Evolutionary conservation across 495 filamentous ascomycete species (phyloP).

Genomic region (Penicillium pulvis): DNA sequence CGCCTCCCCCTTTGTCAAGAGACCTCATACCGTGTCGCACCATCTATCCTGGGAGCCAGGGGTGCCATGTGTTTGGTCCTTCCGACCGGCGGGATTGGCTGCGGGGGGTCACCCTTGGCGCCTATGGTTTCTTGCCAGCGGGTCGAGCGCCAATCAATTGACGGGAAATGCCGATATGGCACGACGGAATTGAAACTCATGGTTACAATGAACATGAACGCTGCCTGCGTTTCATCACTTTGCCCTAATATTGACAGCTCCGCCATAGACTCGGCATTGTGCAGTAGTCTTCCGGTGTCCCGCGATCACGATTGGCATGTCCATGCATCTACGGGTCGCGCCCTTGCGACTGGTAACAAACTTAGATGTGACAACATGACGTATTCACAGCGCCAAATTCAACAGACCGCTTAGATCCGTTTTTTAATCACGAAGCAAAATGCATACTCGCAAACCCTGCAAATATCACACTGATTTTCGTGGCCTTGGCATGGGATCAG

Average conservation of each 20-base stretch:
- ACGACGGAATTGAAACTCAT: slow-evolving; percentile 12
- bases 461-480: not conserved
- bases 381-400: not conserved
- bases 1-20: slow-evolving; percentile 2
- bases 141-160: slow-evolving; percentile 20
- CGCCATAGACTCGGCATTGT: slow-evolving; percentile 7
- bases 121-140: slow-evolving; percentile 17
- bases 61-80: slow-evolving; percentile 8
- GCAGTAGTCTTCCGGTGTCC: not conserved
- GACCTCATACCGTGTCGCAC: slow-evolving; percentile 12
- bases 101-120: slow-evolving; percentile 16
- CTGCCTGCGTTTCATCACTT: slow-evolving; percentile 17
- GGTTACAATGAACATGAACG: slow-evolving; percentile 11
- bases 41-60: slow-evolving; percentile 12
- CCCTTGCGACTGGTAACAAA: slow-evolving; percentile 20
- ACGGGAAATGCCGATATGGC: slow-evolving; percentile 11
- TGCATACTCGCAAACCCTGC: not conserved
- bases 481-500: not conserved
- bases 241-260: slow-evolving; percentile 16
- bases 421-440: not conserved
- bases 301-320: slow-evolving; percentile 16
- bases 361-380: slow-evolving; percentile 13
- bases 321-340: slow-evolving; percentile 8
- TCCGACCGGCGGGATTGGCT: slow-evolving; percentile 20
- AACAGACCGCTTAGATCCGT: not conserved